phyloP scores from a whole-genome alignment of 768 basidiomycete species.

The Leccinellum albellum region DNA sequence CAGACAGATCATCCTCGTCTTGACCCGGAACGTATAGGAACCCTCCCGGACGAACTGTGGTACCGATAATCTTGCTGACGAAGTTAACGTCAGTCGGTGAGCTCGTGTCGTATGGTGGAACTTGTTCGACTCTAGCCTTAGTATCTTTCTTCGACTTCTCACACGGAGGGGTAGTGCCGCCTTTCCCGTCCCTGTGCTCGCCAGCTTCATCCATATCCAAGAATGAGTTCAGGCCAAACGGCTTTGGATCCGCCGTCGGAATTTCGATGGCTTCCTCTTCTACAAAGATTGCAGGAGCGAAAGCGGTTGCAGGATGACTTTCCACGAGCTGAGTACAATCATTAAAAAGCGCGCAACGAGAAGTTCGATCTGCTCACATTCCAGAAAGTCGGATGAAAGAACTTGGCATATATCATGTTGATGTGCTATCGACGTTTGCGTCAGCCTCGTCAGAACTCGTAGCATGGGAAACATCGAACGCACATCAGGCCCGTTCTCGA shows the following conservation, averaged over 20 bases:
- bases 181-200: not conserved
- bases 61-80: slow-evolving; percentile 13
- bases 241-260: slow-evolving; percentile 1
- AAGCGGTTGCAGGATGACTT: slow-evolving; percentile 12
- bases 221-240: slow-evolving; percentile 12
- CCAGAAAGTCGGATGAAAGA: slow-evolving; percentile 22
- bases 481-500: slow-evolving; percentile 14
- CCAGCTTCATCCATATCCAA: slow-evolving; percentile 11
- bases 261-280: slow-evolving; percentile 14
- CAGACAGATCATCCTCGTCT: not conserved
- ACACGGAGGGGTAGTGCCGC: not conserved
- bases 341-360: not conserved
- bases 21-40: slow-evolving; percentile 14
- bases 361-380: slow-evolving; percentile 4
- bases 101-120: slow-evolving; percentile 16
- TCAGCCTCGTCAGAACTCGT: not conserved
- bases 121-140: not conserved
- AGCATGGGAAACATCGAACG: not conserved
- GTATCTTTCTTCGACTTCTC: not conserved
- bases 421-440: slow-evolving; percentile 5
- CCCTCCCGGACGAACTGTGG: slow-evolving; percentile 1
- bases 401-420: slow-evolving; percentile 19
- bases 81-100: slow-evolving; percentile 3
- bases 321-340: slow-evolving; percentile 9
- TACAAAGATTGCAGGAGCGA: slow-evolving; percentile 16